A percentile compares a stretch with the other conserved stretches of the same genome.
Evolutionary conservation across 2,329 filamentous ascomycete genomes (phyloP).

Genomic region (Ophiostoma montium): DNA sequence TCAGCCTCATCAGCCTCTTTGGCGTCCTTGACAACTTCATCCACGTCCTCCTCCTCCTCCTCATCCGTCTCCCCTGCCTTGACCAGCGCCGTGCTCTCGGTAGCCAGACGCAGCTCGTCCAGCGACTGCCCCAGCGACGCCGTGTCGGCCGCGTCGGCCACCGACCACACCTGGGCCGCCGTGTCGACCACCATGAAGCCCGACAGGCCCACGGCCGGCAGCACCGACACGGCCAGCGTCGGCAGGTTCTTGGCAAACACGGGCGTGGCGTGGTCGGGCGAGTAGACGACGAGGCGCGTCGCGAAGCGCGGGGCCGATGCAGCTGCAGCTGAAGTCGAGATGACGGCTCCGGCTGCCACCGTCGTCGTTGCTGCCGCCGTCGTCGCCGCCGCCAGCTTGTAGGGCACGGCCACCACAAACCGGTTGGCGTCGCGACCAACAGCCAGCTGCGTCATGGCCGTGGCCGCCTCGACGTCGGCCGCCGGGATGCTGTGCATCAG

Average conservation of each 20-base stretch:
- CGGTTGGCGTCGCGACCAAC: slow-evolving; percentile 51
- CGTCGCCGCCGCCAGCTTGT: slow-evolving; percentile 6
- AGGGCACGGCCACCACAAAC: slow-evolving; percentile 47
- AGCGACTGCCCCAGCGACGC: slow-evolving; percentile 40
- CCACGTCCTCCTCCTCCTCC: slow-evolving; percentile 13
- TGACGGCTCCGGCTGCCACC: no score
- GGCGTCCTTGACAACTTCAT: neutral
- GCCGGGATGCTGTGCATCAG: slow-evolving; percentile 30
- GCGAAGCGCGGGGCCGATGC: slow-evolving; percentile 21
- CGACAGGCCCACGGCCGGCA: slow-evolving; percentile 47
- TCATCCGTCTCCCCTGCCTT: slow-evolving; percentile 15
- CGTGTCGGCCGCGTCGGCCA: slow-evolving; percentile 44
- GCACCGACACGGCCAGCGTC: slow-evolving; percentile 49
- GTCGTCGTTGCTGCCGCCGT: neutral
- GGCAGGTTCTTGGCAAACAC: slow-evolving; percentile 43
- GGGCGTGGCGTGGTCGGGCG: slow-evolving; percentile 38
- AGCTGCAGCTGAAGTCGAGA: no score
- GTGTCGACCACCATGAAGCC: slow-evolving; percentile 67
- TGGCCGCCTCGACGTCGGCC: slow-evolving; percentile 10
- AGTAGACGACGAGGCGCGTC: slow-evolving; percentile 53
- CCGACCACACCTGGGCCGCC: slow-evolving; percentile 55
- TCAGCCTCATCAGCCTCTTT: slow-evolving; percentile 14
- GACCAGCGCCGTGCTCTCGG: slow-evolving; percentile 23
- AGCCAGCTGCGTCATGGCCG: slow-evolving; percentile 51
- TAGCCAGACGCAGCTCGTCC: slow-evolving; percentile 34